Percentiles rank a stretch among this genome's conserved stretches.
Conservation (phyloP, 2,329 filamentous ascomycete genomes). For the Ophiostoma quercus region DNA sequence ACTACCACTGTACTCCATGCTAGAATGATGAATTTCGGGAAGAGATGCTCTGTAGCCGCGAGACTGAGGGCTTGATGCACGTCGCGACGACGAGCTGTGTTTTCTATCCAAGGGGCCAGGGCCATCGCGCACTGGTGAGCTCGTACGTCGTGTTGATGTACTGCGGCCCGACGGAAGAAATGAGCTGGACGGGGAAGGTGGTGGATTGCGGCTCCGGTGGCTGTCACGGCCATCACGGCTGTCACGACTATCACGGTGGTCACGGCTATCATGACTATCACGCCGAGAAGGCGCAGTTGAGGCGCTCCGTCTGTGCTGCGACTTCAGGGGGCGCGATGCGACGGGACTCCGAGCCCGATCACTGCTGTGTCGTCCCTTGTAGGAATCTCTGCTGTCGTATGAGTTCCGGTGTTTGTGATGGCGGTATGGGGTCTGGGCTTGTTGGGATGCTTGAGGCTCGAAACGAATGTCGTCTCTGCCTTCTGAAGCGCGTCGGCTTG, state of each 20-base stretch:
- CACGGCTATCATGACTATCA: not conserved
- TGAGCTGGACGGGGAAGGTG: not conserved
- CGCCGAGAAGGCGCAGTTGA: not conserved
- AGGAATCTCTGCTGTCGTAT: not conserved
- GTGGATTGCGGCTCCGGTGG: constrained; percentile 1
- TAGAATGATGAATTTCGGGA: not conserved
- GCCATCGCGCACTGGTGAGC: not conserved
- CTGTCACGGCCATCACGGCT: not conserved
- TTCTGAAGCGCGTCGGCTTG: not conserved
- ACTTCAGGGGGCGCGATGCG: not conserved
- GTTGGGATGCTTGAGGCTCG: not conserved
- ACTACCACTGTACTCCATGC: not conserved
- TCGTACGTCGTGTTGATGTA: not conserved
- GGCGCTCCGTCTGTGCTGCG: not conserved
- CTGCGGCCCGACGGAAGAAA: not conserved
- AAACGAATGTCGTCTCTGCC: not conserved
- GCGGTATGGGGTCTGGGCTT: not conserved
- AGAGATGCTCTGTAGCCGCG: not conserved
- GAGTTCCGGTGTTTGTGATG: not conserved
- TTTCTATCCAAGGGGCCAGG: not conserved
- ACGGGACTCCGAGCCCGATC: not conserved
- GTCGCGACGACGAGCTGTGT: not conserved
- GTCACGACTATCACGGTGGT: not conserved
- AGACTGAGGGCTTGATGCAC: not conserved
- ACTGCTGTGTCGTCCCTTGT: not conserved